Evolutionary conservation across 2,329 filamentous ascomycete genomes (phyloP).

Genomic region (Helminthosporium solani): DNA sequence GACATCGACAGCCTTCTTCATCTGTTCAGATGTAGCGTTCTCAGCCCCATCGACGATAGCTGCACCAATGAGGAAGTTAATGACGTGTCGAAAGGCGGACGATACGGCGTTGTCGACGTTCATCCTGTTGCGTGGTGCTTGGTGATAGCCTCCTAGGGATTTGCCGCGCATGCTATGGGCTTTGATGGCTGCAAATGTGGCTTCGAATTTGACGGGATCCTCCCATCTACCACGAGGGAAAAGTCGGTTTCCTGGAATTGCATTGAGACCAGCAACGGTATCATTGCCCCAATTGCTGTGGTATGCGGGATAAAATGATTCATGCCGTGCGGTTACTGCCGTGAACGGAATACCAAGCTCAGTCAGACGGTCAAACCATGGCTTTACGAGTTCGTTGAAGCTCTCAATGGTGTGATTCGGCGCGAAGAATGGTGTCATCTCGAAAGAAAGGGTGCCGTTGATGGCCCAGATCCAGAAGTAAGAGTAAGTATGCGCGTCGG

Average conservation of each 20-base stretch:
- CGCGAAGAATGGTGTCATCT: conserved; percentile 16
- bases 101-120: conserved; percentile 27
- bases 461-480: conserved; percentile 12
- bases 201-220: conserved; percentile 13
- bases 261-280: conserved; percentile 9
- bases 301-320: conserved; percentile 20
- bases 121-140: conserved; percentile 19
- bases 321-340: conserved; percentile 12
- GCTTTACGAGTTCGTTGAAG: conserved; percentile 9
- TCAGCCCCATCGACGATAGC: conserved; percentile 13
- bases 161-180: conserved; percentile 19
- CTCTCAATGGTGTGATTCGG: conserved; percentile 13
- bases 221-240: conserved; percentile 21
- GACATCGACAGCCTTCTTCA: conserved; percentile 13
- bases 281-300: conserved; percentile 21
- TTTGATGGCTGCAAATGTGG: conserved; percentile 8
- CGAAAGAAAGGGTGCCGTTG: conserved; percentile 6
- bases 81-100: conserved; percentile 23
- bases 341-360: conserved; percentile 19
- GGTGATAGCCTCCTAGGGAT: conserved; percentile 21
- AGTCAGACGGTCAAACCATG: conserved; percentile 12
- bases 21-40: conserved; percentile 14
- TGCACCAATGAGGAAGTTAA: conserved; percentile 26
- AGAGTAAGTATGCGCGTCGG: conserved; percentile 15
- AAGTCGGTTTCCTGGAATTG: conserved; percentile 17